Percentiles rank a stretch among this genome's conserved stretches.
phyloP scores from a whole-genome alignment of 129 eudicot genomes.

The Pseudognaphalium luteoalbum region DNA sequence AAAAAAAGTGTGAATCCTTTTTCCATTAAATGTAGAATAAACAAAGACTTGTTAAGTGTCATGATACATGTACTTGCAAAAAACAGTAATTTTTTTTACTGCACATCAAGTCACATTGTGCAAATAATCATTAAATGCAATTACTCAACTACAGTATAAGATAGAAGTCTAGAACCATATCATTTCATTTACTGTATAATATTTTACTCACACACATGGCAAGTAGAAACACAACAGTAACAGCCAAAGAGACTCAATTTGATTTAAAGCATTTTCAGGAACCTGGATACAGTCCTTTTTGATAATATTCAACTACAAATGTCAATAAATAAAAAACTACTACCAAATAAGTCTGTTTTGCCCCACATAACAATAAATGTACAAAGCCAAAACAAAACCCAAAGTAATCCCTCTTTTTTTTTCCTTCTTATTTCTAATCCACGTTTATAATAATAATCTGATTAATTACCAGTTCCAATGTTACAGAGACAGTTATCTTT shows the following conservation, averaged over 20 bases:
- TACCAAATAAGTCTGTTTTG: conserved; percentile 17
- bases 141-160: too few species aligned
- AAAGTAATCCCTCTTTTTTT: conserved; percentile 21
- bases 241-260: neutral
- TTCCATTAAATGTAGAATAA: too few species aligned
- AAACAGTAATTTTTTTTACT: too few species aligned
- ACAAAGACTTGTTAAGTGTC: too few species aligned
- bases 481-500: conserved; percentile 39
- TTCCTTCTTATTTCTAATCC: conserved; percentile 35
- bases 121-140: too few species aligned
- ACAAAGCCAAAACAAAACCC: conserved; percentile 19
- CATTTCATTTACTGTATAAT: neutral
- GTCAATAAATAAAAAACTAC: conserved; percentile 1
- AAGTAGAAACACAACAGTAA: neutral
- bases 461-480: conserved; percentile 36
- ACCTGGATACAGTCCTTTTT: conserved; percentile 29
- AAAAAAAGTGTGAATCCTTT: too few species aligned
- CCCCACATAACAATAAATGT: conserved; percentile 10
- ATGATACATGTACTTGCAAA: too few species aligned
- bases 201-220: neutral
- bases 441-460: conserved; percentile 37
- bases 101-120: too few species aligned
- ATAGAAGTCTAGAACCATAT: neutral
- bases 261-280: conserved; percentile 13
- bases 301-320: conserved; percentile 25